Conservation (phyloP, 768 basidiomycete species). For the Tylopilus sp. region DNA sequence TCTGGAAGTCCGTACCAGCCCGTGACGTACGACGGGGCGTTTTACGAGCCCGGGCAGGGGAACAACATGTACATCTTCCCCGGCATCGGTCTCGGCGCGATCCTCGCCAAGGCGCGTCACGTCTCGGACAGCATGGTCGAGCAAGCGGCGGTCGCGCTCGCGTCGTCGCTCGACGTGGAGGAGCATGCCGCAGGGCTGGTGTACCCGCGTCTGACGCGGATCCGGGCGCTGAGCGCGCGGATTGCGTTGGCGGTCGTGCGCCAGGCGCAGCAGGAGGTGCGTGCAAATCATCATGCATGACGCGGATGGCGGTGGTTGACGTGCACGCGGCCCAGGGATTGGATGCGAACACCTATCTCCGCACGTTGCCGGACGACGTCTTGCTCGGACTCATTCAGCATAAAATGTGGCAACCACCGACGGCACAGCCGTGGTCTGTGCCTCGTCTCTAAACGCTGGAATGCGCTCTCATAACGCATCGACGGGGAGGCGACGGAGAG, state of each 20-base stretch:
- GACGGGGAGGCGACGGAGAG: not conserved
- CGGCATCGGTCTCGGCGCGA: slow-evolving; percentile 58
- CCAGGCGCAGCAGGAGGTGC: slow-evolving; percentile 60
- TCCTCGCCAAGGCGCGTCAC: slow-evolving; percentile 52
- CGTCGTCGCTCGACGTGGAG: slow-evolving; percentile 51
- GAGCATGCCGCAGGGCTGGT: slow-evolving; percentile 55
- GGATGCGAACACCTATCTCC: slow-evolving; percentile 45
- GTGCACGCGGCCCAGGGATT: slow-evolving; percentile 20
- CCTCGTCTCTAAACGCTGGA: slow-evolving; percentile 17
- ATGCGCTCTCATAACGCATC: not conserved
- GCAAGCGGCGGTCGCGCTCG: slow-evolving; percentile 58
- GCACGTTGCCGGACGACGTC: slow-evolving; percentile 44
- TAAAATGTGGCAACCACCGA: slow-evolving; percentile 54
- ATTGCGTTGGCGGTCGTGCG: slow-evolving; percentile 63
- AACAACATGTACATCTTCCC: slow-evolving; percentile 79
- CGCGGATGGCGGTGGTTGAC: not conserved
- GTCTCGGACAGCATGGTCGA: slow-evolving; percentile 73
- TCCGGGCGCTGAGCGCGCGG: slow-evolving; percentile 60
- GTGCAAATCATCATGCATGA: slow-evolving; percentile 15
- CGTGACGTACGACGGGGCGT: slow-evolving; percentile 44
- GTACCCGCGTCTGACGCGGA: slow-evolving; percentile 65
- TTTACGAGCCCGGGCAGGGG: slow-evolving; percentile 66
- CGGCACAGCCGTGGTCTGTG: not conserved
- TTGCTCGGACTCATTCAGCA: slow-evolving; percentile 48
- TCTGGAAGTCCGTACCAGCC: slow-evolving; percentile 68